Evolutionary conservation across 345 rosid genomes (phyloP).

Genomic region (Cardiospermum halicacabum): DNA sequence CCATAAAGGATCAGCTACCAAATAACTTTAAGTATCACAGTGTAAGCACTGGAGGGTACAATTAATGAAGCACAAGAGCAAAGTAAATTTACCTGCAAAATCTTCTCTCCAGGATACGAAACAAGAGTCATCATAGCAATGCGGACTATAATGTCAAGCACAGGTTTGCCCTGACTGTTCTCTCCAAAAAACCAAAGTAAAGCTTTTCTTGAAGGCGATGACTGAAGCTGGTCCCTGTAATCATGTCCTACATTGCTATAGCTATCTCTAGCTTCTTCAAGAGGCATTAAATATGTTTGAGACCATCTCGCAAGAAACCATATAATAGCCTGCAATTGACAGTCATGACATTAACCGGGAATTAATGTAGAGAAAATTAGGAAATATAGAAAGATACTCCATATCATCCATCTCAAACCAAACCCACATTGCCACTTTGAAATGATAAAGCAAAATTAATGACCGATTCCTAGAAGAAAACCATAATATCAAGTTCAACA

Average conservation of each 20-base stretch:
- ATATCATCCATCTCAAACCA: neutral
- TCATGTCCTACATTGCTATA: constrained; percentile 42
- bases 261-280: constrained; percentile 43
- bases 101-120: constrained; percentile 92
- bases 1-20: neutral
- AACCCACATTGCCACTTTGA: neutral
- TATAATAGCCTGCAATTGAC: constrained; percentile 65
- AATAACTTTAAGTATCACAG: neutral
- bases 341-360: constrained; percentile 14
- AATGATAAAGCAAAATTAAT: neutral
- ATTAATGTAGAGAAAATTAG: neutral
- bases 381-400: neutral
- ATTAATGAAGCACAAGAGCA: constrained; percentile 11
- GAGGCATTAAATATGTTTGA: constrained; percentile 71
- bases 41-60: neutral
- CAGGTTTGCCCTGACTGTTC: constrained; percentile 68
- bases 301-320: constrained; percentile 99
- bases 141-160: constrained; percentile 78
- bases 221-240: constrained; percentile 37
- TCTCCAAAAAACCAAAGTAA: constrained; percentile 72
- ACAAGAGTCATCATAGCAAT: constrained; percentile 65
- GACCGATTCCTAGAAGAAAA: neutral
- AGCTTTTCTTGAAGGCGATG: constrained; percentile 47
- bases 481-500: constrained; percentile 1
- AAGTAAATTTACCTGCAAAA: constrained; percentile 67